Percentiles rank a stretch among this genome's conserved stretches.
Conservation (phyloP, 2,329 filamentous ascomycete genomes). For the Byssothecium circinans region DNA sequence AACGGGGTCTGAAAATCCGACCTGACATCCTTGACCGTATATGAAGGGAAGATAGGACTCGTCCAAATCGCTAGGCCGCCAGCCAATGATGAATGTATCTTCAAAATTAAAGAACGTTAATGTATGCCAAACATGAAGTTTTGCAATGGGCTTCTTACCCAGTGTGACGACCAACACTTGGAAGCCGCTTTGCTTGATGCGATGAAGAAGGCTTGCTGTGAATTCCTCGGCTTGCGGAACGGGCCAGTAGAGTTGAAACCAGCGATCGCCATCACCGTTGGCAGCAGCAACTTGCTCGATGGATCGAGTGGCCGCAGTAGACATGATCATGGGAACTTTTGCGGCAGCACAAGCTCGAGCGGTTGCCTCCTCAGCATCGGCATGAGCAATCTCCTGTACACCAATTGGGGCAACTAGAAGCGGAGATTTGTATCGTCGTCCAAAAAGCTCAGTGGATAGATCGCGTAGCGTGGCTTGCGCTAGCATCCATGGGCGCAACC, state of each 20-base stretch:
- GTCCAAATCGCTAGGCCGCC: conserved; percentile 70
- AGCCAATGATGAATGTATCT: conserved; percentile 56
- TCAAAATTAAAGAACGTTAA: too few species aligned
- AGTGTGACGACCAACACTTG: conserved; percentile 70
- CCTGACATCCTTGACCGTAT: conserved; percentile 42
- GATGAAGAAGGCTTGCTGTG: conserved; percentile 63
- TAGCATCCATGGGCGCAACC: conserved; percentile 46
- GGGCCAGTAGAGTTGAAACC: conserved; percentile 79
- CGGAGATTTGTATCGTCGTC: conserved; percentile 52
- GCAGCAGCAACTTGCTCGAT: conserved; percentile 68
- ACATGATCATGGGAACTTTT: conserved; percentile 67
- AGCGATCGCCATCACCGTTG: conserved; percentile 60
- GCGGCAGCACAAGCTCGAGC: conserved; percentile 64
- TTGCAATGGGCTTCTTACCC: too few species aligned
- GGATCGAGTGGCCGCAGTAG: conserved; percentile 63
- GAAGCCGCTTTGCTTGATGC: conserved; percentile 65
- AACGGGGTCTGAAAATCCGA: conserved; percentile 41
- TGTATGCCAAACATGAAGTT: conserved; percentile 51
- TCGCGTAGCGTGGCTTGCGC: conserved; percentile 41
- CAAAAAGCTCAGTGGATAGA: conserved; percentile 34
- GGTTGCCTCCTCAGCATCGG: conserved; percentile 64
- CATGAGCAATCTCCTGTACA: conserved; percentile 68
- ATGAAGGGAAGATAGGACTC: conserved; percentile 63
- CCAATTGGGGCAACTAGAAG: conserved; percentile 69
- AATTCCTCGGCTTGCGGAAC: conserved; percentile 64